A percentile compares a stretch with the other conserved stretches of the same genome.
phyloP scores from a whole-genome alignment of 108 stramenopile species.

The Skeletonema potamos region DNA sequence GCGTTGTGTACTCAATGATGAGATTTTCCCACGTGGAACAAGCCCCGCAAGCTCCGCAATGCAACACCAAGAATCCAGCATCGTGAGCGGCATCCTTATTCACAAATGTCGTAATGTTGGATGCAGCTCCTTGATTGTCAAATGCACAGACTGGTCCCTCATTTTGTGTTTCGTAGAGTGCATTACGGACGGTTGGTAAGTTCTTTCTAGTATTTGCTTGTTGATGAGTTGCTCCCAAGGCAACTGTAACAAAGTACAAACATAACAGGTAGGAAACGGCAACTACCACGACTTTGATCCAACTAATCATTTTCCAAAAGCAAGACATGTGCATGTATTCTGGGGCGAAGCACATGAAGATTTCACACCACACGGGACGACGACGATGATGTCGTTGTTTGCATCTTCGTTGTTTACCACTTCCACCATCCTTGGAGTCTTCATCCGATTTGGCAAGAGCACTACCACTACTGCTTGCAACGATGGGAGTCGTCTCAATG shows the following conservation, averaged over 20 bases:
- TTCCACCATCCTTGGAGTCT: not conserved
- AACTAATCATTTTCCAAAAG: conserved; percentile 31
- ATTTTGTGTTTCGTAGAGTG: conserved; percentile 34
- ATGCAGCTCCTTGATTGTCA: conserved; percentile 39
- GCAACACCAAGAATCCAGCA: conserved; percentile 47
- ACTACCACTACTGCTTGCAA: not conserved
- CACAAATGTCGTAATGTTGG: conserved; percentile 55
- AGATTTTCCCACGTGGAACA: conserved; percentile 61
- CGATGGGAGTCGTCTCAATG: not conserved
- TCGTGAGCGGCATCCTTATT: conserved; percentile 37
- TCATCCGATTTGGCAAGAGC: not conserved
- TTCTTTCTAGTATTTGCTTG: conserved; percentile 2
- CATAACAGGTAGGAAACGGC: conserved; percentile 22
- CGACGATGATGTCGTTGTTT: not conserved
- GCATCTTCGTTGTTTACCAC: not conserved
- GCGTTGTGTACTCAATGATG: conserved; percentile 42
- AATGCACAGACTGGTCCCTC: conserved; percentile 59
- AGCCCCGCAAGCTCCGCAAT: conserved; percentile 56
- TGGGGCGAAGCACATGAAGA: conserved; percentile 33
- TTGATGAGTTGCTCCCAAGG: conserved; percentile 50
- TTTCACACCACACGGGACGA: conserved; percentile 22
- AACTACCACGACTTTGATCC: conserved; percentile 37
- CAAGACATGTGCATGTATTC: conserved; percentile 33
- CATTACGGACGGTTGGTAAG: conserved; percentile 30
- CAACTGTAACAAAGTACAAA: conserved; percentile 45